Conservation (phyloP, 2,329 filamentous ascomycete species). For the Cadophora malorum region DNA sequence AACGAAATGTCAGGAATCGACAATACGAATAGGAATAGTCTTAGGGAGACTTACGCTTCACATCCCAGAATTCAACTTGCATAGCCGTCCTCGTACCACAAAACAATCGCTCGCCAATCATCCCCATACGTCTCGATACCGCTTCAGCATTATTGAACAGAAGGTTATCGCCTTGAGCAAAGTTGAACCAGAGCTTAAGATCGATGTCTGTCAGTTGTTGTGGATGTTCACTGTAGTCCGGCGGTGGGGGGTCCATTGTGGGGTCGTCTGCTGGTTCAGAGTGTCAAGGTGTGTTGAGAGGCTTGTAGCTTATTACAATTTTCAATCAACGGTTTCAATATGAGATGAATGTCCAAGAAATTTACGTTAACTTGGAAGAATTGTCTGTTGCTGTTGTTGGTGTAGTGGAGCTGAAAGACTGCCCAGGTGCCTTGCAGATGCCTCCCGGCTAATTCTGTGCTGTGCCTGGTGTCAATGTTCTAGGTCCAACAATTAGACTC, state of each 20-base stretch:
- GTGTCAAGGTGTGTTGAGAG: no score
- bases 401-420: neutral
- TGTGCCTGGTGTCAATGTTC: neutral
- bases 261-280: neutral
- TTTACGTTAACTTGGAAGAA: no score
- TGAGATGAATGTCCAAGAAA: no score
- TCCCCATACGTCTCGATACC: neutral
- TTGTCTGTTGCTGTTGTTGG: neutral
- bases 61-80: neutral
- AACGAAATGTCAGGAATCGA: no score
- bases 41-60: neutral
- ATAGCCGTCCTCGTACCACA: neutral
- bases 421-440: neutral
- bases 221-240: neutral
- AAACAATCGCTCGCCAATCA: neutral
- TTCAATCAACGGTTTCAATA: no score
- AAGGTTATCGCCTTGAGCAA: neutral
- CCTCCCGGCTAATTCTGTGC: neutral
- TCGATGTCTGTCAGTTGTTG: neutral
- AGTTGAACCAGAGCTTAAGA: neutral
- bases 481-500: no score
- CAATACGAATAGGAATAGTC: no score
- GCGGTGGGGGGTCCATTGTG: neutral
- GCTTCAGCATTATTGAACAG: neutral
- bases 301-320: no score